Conservation (phyloP, 805 yeast species). For the Candida dajiaensis region DNA sequence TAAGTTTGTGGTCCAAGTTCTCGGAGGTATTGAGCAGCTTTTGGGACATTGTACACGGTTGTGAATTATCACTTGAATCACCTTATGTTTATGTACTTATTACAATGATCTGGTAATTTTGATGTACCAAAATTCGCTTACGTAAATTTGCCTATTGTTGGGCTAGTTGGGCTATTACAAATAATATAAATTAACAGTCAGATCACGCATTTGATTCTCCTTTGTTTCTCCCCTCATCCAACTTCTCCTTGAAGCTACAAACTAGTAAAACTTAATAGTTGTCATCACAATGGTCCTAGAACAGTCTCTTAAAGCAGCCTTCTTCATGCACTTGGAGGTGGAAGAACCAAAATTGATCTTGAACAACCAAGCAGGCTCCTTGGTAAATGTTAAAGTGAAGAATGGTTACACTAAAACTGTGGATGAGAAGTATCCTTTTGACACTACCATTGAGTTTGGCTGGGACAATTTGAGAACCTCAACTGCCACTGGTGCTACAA, state of each 20-base stretch:
- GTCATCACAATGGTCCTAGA: slow-evolving; percentile 3
- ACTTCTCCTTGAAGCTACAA: background rate
- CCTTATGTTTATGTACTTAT: too few species aligned
- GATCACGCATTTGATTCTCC: background rate
- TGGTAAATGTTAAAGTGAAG: slow-evolving; percentile 26
- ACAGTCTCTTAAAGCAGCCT: slow-evolving; percentile 28
- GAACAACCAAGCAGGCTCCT: slow-evolving; percentile 22
- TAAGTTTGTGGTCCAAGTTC: background rate
- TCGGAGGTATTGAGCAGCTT: background rate
- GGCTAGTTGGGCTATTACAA: too few species aligned
- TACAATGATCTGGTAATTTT: too few species aligned
- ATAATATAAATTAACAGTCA: too few species aligned
- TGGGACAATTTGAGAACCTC: slow-evolving; percentile 41
- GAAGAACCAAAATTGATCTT: slow-evolving; percentile 28
- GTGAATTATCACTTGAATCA: too few species aligned
- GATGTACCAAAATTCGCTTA: too few species aligned
- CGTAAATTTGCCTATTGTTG: too few species aligned
- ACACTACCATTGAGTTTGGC: slow-evolving; percentile 33
- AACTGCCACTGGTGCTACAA: slow-evolving; percentile 22
- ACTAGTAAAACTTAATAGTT: background rate
- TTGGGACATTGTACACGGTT: background rate
- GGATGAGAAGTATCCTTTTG: slow-evolving; percentile 32
- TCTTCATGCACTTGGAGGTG: slow-evolving; percentile 31
- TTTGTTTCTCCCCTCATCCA: background rate
- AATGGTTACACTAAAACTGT: slow-evolving; percentile 34